Percentiles rank a stretch among this genome's conserved stretches.
Conservation (phyloP, 179 eudicot genomes). For the Sideroxylon spinosum region DNA sequence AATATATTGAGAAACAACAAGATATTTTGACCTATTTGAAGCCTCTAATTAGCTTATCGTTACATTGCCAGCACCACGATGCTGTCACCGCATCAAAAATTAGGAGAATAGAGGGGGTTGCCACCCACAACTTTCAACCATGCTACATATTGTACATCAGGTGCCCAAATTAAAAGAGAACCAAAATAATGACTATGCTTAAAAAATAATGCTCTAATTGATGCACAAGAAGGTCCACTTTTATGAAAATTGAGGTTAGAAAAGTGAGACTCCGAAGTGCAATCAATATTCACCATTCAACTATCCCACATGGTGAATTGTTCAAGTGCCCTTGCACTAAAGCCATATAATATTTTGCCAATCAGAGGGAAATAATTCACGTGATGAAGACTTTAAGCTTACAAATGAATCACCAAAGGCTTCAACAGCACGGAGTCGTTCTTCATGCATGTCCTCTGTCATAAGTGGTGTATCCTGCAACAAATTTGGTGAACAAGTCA, state of each 20-base stretch:
- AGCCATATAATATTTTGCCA: neutral
- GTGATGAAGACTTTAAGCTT: constrained; percentile 33
- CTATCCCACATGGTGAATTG: neutral
- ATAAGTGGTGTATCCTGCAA: constrained; percentile 82
- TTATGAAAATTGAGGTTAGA: neutral
- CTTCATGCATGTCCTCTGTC: constrained; percentile 99
- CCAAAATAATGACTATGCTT: neutral
- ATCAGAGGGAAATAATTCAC: constrained; percentile 8
- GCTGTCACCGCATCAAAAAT: no score
- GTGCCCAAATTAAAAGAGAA: neutral
- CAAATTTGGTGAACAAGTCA: constrained; percentile 5
- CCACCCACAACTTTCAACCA: no score
- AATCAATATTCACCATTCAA: neutral
- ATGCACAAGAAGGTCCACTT: neutral
- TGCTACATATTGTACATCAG: neutral
- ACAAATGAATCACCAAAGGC: constrained; percentile 71
- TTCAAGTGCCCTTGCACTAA: neutral
- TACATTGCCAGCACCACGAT: no score
- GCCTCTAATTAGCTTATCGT: no score
- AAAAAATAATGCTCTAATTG: neutral
- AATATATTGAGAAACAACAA: no score
- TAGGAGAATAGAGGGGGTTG: no score
- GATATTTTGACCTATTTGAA: no score
- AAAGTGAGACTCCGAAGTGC: constrained; percentile 5
- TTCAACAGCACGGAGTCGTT: constrained; percentile 73